Conservation (phyloP, 208 protist species). For the Leishmania arabica region DNA sequence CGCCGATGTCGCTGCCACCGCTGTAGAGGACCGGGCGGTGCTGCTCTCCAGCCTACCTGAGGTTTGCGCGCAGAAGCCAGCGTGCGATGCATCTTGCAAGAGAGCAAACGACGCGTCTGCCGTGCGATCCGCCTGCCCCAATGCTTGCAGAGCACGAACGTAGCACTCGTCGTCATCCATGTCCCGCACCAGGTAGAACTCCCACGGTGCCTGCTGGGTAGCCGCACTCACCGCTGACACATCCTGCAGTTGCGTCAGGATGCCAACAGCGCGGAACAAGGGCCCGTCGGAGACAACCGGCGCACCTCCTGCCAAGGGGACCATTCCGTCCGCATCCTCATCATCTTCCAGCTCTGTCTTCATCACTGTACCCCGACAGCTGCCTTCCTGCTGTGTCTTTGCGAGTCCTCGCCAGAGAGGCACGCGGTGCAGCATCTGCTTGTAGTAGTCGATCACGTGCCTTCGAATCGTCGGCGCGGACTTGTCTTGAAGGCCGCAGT, state of each 20-base stretch:
- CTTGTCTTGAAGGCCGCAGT: slow-evolving; percentile 74
- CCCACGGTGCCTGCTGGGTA: slow-evolving; percentile 68
- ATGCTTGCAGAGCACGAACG: slow-evolving; percentile 44
- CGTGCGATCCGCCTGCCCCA: slow-evolving; percentile 36
- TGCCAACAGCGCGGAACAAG: slow-evolving; percentile 59
- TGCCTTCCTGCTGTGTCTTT: slow-evolving; percentile 4
- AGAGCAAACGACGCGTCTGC: slow-evolving; percentile 20
- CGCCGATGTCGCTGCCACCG: neutral
- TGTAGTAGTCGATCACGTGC: slow-evolving; percentile 65
- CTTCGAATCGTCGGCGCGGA: slow-evolving; percentile 14
- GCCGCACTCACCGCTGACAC: slow-evolving; percentile 33
- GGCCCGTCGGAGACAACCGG: neutral
- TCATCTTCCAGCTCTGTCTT: slow-evolving; percentile 25
- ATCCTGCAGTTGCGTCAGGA: slow-evolving; percentile 76
- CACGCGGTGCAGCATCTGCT: slow-evolving; percentile 64
- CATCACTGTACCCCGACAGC: neutral
- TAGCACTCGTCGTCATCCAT: slow-evolving; percentile 67
- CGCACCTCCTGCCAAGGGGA: neutral
- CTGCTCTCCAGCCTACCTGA: neutral
- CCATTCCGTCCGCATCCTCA: neutral
- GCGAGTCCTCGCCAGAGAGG: slow-evolving; percentile 35
- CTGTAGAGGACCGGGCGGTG: neutral
- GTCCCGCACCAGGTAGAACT: slow-evolving; percentile 78
- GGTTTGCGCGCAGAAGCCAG: neutral
- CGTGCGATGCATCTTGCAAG: neutral